These are phyloP conservation scores for Comarum palustre DNA, from an alignment of 306 rosid species.

Conservation along the genomic window DNA sequence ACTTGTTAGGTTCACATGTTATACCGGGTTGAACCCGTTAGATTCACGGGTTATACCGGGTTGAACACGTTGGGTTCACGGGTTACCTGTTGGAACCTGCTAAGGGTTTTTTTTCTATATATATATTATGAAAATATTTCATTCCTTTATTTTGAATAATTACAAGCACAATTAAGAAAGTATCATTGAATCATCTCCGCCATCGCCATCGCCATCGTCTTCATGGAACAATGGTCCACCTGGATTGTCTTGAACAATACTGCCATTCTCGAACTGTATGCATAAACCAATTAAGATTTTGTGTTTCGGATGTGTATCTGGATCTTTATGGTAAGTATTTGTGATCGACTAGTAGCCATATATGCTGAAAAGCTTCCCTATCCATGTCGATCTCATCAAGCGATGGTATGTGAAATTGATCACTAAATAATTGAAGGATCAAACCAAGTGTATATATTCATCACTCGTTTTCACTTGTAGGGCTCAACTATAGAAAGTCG, in stretches of 20 bases:
- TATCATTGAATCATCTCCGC: no score
- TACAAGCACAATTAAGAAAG: no score
- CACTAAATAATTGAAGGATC: not conserved
- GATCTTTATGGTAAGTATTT: not conserved
- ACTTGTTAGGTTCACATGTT: no score
- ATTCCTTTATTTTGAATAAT: no score
- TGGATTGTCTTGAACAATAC: not conserved
- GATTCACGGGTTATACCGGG: no score
- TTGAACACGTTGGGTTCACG: no score
- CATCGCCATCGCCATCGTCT: conserved; percentile 8
- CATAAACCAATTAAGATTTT: conserved; percentile 3
- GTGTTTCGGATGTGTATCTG: not conserved
- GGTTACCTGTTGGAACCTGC: no score
- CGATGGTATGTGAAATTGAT: conserved; percentile 1
- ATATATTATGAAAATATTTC: no score
- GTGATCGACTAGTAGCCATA: not conserved
- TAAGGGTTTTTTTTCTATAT: no score
- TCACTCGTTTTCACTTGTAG: not conserved
- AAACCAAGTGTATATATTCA: not conserved
- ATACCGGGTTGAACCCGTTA: no score
- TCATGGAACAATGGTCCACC: conserved; percentile 1
- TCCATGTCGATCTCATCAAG: not conserved
- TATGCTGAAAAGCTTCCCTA: not conserved
- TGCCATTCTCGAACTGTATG: not conserved
- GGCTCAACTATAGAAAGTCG: conserved; percentile 12